Base-by-base conservation (phyloP, 768 basidiomycete genomes). In the Termitomyces titanicus region DNA sequence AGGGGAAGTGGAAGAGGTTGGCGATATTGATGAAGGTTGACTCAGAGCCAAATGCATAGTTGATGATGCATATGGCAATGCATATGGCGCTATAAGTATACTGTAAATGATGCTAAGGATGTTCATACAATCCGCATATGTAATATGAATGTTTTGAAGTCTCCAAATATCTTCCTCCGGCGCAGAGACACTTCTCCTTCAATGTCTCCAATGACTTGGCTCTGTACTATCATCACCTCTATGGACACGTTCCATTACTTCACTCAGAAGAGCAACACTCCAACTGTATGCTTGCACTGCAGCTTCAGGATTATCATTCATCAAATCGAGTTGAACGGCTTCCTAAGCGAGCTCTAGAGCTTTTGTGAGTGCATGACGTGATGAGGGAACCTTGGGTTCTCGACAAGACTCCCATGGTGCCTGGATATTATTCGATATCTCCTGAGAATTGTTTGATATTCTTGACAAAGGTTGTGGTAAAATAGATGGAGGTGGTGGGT, bases 41-140 rank as follows among this genome's bases (percentile, higher is more conserved):
- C 65, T 60, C 34, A 68, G 47, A 45, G 63, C 61, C 34, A 69
- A 68, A 68, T 81, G 82, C 47, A 78, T 63, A 7, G 81, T 77
- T 17, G 82, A 69, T 25, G 83, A 79, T 11, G 88, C 78, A 64
- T 88, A 83, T 20, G 87, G 86, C 42, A 82, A 79, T 11, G 88
- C 78, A 64, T 88, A 83, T 20, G 87, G 86, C 42, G 84, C 80
- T 42, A 87, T 80, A 24, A 88, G 89, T 68, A 94, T 92, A 68
- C 84, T 88, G 75, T 94, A 94, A 59, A 93, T 92, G 60, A 91
- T 79, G 63, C 89, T 90, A 52, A 96, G 80, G 65, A 95, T 94
- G 65, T 90, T 89, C 88, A 96, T 93, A 49, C 94, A 84, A 70
- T 96, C 92, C 55, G 90, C 92, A 69, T 96, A 96, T 9, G 94